phyloP scores from a whole-genome alignment of 345 rosid genomes.

The Camelina neglecta region DNA sequence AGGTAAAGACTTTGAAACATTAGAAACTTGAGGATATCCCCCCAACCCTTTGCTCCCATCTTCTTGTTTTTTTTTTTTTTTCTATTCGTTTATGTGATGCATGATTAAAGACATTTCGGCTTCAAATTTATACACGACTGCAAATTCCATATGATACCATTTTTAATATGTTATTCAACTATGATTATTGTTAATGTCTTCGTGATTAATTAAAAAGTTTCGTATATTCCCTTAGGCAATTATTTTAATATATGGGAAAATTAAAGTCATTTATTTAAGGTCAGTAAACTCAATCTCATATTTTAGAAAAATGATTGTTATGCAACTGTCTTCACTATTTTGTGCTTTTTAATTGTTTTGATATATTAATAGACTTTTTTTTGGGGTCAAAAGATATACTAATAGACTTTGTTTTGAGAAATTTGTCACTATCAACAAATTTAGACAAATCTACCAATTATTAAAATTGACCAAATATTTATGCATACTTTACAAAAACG shows the following conservation, averaged over 20 bases:
- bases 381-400: too few relatives aligned
- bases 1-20: constrained; percentile 53
- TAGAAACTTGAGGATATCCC: constrained; percentile 41
- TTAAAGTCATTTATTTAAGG: background rate
- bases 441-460: too few relatives aligned
- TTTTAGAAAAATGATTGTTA: too few relatives aligned
- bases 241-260: background rate
- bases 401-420: too few relatives aligned
- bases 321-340: background rate
- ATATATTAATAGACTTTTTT: too few relatives aligned
- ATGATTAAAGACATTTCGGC: background rate
- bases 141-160: background rate
- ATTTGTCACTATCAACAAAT: too few relatives aligned
- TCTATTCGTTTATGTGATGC: background rate
- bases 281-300: background rate
- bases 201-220: background rate
- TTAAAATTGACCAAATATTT: too few relatives aligned
- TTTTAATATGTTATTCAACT: constrained; percentile 8
- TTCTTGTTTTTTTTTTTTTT: background rate
- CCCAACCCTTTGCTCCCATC: constrained; percentile 36
- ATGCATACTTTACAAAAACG: too few relatives aligned
- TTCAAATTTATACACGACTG: constrained; percentile 31
- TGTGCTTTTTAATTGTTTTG: too few relatives aligned
- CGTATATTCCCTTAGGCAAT: background rate
- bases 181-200: background rate